Evolutionary conservation across 2,329 filamentous ascomycete genomes (phyloP).

Genomic region (Ustulina deusta): DNA sequence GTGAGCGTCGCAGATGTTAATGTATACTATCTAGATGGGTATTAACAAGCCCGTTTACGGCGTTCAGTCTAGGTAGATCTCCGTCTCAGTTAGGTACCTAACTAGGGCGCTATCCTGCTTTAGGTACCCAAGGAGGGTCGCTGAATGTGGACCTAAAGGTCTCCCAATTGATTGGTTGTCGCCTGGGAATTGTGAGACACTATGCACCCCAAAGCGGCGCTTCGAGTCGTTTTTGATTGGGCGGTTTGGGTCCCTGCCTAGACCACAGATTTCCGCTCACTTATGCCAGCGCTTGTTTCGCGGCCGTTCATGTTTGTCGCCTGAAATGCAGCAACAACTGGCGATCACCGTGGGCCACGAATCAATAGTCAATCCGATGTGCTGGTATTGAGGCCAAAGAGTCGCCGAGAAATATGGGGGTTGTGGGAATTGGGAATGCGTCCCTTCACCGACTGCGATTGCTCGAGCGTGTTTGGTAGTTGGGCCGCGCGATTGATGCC

Average conservation of each 20-base stretch:
- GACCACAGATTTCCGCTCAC: slow-evolving; percentile 3
- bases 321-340: slow-evolving; percentile 16
- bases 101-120: no score
- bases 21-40: no score
- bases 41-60: no score
- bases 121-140: no score
- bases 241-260: slow-evolving; percentile 18
- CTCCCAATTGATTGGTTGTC: slow-evolving; percentile 32
- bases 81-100: no score
- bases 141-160: no score
- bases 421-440: slow-evolving; percentile 11
- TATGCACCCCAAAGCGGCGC: slow-evolving; percentile 41
- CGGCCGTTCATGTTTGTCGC: slow-evolving; percentile 20
- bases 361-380: neutral
- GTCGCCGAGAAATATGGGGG: neutral
- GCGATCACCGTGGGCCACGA: neutral
- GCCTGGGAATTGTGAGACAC: slow-evolving; percentile 28
- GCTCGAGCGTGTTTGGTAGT: neutral
- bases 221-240: slow-evolving; percentile 39
- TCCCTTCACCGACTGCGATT: slow-evolving; percentile 21
- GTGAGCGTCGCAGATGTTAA: no score
- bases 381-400: neutral
- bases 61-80: no score
- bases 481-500: neutral
- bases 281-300: slow-evolving; percentile 32